Conservation (phyloP, 306 rosid genomes). For the Hippophae tibetana region DNA sequence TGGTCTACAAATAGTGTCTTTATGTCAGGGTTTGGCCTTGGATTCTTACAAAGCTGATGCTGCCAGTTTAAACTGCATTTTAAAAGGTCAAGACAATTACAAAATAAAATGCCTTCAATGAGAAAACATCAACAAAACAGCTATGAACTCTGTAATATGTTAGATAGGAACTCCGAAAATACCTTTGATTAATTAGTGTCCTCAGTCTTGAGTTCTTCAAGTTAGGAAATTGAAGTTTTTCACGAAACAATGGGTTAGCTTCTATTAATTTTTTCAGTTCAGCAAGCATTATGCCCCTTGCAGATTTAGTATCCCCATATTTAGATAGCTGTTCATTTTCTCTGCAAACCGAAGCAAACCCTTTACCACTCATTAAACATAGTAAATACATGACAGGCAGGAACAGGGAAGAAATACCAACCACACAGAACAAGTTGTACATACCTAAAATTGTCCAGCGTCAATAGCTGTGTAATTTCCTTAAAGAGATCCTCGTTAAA, state of each 20-base stretch:
- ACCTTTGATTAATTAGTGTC: slow-evolving; percentile 99
- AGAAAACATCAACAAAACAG: slow-evolving; percentile 4
- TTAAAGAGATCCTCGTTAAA: slow-evolving; percentile 96
- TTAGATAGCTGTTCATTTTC: slow-evolving; percentile 97
- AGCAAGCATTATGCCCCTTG: slow-evolving; percentile 96
- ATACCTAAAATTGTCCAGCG: slow-evolving; percentile 93
- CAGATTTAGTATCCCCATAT: slow-evolving; percentile 97
- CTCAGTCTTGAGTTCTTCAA: slow-evolving; percentile 94
- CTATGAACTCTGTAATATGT: slow-evolving; percentile 9
- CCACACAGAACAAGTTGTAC: slow-evolving; percentile 15
- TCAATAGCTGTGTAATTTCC: slow-evolving; percentile 91
- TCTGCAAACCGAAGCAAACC: slow-evolving; percentile 39
- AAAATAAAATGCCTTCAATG: neutral
- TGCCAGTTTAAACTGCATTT: slow-evolving; percentile 94
- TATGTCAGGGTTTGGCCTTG: slow-evolving; percentile 95
- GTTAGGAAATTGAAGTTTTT: slow-evolving; percentile 92
- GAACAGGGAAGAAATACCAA: slow-evolving; percentile 3
- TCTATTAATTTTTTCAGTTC: slow-evolving; percentile 92
- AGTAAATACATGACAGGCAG: neutral
- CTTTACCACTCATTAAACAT: neutral
- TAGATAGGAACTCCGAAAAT: slow-evolving; percentile 9
- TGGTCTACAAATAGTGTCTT: slow-evolving; percentile 97
- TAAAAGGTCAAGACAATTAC: neutral
- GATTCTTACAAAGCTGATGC: slow-evolving; percentile 99
- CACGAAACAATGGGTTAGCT: slow-evolving; percentile 98